A percentile compares a stretch with the other conserved stretches of the same genome.
These are phyloP conservation scores for Clarireedia monteithiana DNA, from an alignment of 2,329 filamentous ascomycete genomes.

Conservation along the genomic window DNA sequence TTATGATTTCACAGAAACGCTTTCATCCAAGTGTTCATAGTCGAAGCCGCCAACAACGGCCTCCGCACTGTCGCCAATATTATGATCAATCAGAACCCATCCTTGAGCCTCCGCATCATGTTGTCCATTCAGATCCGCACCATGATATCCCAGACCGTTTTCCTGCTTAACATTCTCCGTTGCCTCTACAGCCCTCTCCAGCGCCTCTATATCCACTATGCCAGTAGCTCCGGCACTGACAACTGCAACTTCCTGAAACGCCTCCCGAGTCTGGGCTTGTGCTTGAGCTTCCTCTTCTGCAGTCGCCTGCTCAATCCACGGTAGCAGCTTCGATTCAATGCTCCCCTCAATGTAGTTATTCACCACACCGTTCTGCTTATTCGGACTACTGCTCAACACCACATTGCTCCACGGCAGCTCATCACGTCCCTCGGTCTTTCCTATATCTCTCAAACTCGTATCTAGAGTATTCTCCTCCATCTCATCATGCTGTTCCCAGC, in stretches of 20 bases:
- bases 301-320: conserved; percentile 7
- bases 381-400: conserved; percentile 1
- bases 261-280: neutral
- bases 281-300: conserved; percentile 6
- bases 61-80: neutral
- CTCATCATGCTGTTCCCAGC: neutral
- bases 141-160: neutral
- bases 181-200: neutral
- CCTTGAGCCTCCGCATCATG: neutral
- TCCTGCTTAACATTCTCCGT: neutral
- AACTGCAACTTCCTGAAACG: neutral
- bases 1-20: conserved; percentile 5
- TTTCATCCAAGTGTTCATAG: conserved; percentile 7
- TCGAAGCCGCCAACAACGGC: neutral
- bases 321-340: conserved; percentile 5
- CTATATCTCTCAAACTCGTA: neutral
- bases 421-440: neutral
- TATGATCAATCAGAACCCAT: neutral
- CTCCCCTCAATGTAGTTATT: conserved; percentile 5
- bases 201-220: neutral
- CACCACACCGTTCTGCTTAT: neutral
- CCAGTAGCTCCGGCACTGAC: neutral
- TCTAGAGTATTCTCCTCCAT: neutral
- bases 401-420: conserved; percentile 3
- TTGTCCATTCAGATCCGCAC: neutral